Conservation (phyloP, 345 rosid species). For the Hibiscus tridactylites region DNA sequence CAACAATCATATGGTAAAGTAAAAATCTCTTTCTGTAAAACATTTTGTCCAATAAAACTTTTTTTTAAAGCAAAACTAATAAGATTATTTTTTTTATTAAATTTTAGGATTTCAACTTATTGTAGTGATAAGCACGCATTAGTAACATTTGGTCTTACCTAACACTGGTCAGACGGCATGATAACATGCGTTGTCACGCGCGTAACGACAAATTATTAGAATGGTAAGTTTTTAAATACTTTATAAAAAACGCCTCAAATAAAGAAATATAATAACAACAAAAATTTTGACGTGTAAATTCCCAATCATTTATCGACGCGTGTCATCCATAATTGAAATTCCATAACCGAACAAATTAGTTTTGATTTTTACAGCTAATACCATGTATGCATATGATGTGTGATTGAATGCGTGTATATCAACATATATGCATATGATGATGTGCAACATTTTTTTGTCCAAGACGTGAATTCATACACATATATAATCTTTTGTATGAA, state of each 20-base stretch:
- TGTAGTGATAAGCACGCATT: background rate
- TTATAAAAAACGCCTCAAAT: background rate
- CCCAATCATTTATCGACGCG: background rate
- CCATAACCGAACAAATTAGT: background rate
- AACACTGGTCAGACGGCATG: background rate
- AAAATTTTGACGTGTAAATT: background rate
- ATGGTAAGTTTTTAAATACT: background rate
- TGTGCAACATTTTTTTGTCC: background rate
- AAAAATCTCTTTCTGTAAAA: background rate
- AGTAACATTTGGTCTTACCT: background rate
- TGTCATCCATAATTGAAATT: background rate
- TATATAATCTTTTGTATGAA: background rate
- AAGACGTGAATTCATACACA: background rate
- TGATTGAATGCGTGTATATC: background rate
- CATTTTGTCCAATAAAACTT: background rate
- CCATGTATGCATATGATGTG: background rate
- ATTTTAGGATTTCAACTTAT: background rate
- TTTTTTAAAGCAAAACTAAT: background rate
- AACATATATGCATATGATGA: background rate
- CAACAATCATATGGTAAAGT: background rate
- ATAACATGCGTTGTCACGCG: background rate
- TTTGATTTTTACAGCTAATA: background rate
- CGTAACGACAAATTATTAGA: background rate
- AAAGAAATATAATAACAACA: background rate
- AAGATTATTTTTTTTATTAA: background rate